A percentile compares a stretch with the other conserved stretches of the same genome.
Evolutionary conservation across 768 basidiomycete genomes (phyloP).

Genomic region (Termitomyces sp.): DNA sequence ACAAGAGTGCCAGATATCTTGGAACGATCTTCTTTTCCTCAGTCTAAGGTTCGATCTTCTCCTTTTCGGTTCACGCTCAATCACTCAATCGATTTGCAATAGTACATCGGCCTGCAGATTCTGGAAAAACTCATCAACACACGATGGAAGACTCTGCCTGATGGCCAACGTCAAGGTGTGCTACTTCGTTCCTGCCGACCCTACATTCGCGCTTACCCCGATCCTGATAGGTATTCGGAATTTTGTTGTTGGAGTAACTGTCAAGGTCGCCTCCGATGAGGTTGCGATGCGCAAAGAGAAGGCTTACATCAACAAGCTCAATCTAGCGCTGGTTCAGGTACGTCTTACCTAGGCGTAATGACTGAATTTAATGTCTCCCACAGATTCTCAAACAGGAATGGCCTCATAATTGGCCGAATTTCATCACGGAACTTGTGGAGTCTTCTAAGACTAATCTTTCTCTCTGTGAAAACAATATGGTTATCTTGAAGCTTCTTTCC

Average conservation of each 20-base stretch:
- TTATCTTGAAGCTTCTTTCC: constrained; percentile 92
- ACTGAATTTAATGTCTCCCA: constrained; percentile 5
- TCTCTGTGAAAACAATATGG: constrained; percentile 99
- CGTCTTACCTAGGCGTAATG: constrained; percentile 16
- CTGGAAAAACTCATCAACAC: constrained; percentile 93
- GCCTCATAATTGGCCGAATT: constrained; percentile 98
- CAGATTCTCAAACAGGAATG: constrained; percentile 99
- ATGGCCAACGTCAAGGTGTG: constrained; percentile 86
- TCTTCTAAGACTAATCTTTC: constrained; percentile 95
- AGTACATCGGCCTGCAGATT: constrained; percentile 98
- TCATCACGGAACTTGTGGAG: constrained; percentile 94
- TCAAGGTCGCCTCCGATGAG: constrained; percentile 93
- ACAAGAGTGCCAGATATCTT: constrained; percentile 93
- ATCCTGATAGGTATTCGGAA: constrained; percentile 76
- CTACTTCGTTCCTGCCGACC: background rate
- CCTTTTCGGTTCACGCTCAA: background rate
- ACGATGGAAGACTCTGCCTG: constrained; percentile 93
- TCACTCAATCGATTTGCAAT: background rate
- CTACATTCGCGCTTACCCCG: background rate
- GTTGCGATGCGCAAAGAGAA: constrained; percentile 84
- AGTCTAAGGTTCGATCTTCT: constrained; percentile 61
- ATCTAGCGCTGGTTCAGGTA: constrained; percentile 92
- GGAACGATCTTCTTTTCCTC: constrained; percentile 76
- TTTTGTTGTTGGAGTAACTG: constrained; percentile 89
- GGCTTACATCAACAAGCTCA: constrained; percentile 93